Evolutionary conservation across 805 yeast genomes (phyloP).

Genomic region (Candida silvicultrix): DNA sequence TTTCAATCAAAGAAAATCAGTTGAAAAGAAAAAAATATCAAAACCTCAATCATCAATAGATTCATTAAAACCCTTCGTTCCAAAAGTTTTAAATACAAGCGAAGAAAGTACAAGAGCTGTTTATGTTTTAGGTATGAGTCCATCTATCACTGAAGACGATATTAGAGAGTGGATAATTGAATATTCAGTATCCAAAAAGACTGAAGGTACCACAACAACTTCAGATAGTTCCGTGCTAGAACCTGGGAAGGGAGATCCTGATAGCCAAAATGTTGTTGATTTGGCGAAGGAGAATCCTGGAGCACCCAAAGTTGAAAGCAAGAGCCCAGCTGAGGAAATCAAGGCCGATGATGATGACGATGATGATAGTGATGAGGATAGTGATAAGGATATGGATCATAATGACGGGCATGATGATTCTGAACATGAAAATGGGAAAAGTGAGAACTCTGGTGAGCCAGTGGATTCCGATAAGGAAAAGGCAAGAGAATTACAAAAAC

Average conservation of each 20-base stretch:
- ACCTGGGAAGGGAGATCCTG: neutral
- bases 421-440: neutral
- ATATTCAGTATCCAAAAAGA: neutral
- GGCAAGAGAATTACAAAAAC: neutral
- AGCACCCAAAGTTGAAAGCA: neutral
- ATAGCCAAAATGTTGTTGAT: neutral
- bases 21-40: neutral
- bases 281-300: neutral
- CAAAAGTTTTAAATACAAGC: constrained; percentile 9
- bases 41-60: neutral
- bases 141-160: constrained; percentile 9
- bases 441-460: neutral
- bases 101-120: constrained; percentile 9
- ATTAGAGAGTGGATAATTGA: constrained; percentile 11
- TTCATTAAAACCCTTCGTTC: neutral
- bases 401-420: neutral
- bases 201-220: neutral
- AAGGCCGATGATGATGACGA: neutral
- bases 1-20: neutral
- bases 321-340: neutral
- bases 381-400: neutral
- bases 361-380: neutral
- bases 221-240: neutral
- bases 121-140: constrained; percentile 8
- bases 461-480: constrained; percentile 1